These are phyloP conservation scores for Malus orientalis DNA, from an alignment of 306 rosid species.

Conservation along the genomic window DNA sequence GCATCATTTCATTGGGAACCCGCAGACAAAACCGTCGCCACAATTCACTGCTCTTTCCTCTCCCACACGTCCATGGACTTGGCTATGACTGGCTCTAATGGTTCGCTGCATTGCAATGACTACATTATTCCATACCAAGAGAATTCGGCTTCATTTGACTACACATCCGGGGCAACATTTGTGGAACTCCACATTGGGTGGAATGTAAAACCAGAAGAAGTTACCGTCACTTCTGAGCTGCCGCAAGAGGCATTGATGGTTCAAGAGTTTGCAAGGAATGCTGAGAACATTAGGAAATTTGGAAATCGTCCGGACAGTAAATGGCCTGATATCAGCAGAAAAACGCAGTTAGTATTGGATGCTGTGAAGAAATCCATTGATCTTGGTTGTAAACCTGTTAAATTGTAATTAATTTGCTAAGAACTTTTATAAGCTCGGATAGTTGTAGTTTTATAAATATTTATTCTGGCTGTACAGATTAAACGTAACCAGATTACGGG, in stretches of 20 bases:
- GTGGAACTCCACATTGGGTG: constrained; percentile 55
- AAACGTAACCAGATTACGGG: no score
- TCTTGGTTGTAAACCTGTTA: constrained; percentile 45
- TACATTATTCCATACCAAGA: constrained; percentile 57
- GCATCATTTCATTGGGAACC: constrained; percentile 58
- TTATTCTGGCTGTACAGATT: no score
- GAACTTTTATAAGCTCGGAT: no score
- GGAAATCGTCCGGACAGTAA: constrained; percentile 35
- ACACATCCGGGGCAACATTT: constrained; percentile 46
- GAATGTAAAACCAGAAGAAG: constrained; percentile 47
- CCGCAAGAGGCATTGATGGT: constrained; percentile 84
- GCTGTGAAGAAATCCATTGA: constrained; percentile 64
- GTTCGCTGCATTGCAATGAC: constrained; percentile 48
- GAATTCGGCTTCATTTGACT: constrained; percentile 42
- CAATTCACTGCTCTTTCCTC: constrained; percentile 58
- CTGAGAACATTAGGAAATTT: constrained; percentile 24
- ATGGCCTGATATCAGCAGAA: constrained; percentile 62
- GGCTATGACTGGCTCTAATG: constrained; percentile 42
- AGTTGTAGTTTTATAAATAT: no score
- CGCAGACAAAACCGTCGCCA: constrained; percentile 31
- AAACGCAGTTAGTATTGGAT: constrained; percentile 59
- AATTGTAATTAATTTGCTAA: constrained; percentile 14
- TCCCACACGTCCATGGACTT: constrained; percentile 64
- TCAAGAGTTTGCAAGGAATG: constrained; percentile 49
- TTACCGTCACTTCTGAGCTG: constrained; percentile 35